Base-by-base conservation (phyloP, 225 moss, liverwort and hornwort genomes). In the Bryum argenteum region DNA sequence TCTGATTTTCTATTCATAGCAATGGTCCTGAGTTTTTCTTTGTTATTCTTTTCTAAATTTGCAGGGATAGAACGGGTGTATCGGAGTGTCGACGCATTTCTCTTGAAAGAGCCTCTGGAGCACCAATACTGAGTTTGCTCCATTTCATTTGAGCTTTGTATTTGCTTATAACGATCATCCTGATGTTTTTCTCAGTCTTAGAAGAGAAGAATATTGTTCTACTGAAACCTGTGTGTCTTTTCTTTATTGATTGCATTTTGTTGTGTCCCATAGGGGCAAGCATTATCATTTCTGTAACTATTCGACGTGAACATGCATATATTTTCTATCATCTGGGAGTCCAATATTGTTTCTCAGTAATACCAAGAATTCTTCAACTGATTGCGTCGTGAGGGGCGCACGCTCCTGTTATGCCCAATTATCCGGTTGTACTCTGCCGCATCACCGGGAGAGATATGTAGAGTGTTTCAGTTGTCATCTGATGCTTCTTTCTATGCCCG, bases 71-170 rank as follows among this genome's bases (percentile, higher is more conserved):
- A 26, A 15, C 42, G 15, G 42, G 56, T 56, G 63, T 11, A 24
- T 38, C 38, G 20, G 70, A 68, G 41, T 61, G 50, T 63, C 47
- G n/a, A n/a, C n/a, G 39, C 42, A 17, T 44, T 45, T 53, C 65
- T 72, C 76, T 69, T 79, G 67, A 15, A 72, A 65, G 76, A 47
- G 79, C 79, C 58, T 69, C 68, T 51, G 38, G 53, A 71, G 26
- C 62, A 21, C 41, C 24, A 23, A 62, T 64, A 22, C 72, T 43
- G 50, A 79, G 83, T 37, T 69, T 75, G 67, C 72, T 67, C 40
- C 54, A 33, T 65, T 79, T 72, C 58, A 75, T 66, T 71, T 77
- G 81, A 73, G 55, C 77, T 81, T 66, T 70, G 82, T 78, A 65
- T 58, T 70, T 74, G 70, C 74, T 78, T 78, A 64, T 72, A 64